Evolutionary conservation across 352 stramenopile genomes (phyloP), one percentile per base, ranked within the genome.

Genomic region (Phytopythium delawarense): DNA sequence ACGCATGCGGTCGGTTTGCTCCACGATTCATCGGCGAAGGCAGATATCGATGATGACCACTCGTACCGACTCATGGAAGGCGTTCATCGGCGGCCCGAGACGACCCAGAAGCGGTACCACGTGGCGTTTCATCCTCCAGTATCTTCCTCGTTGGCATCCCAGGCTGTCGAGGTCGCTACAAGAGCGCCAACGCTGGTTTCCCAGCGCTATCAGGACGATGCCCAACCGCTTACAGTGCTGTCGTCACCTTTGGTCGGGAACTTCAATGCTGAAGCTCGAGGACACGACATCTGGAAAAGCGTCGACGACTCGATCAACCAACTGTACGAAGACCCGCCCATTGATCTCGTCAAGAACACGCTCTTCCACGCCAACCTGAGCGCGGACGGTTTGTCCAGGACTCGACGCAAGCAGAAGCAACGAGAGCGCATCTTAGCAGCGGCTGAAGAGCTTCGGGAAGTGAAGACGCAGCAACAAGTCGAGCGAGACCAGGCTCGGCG

Each of bases 301-400:
- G 66, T 89, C 11, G 69, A 82, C 35, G 67, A 77, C 21, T 81
- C 74, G 1, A 88, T 88, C 20, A 73, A 89, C 21, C 67, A 81
- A 42, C 78, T 89, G 15, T 91, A 80, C 34, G 68, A 82, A 42
- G 76, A 89, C 35, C 69, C 74, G 9, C 75, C 75, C 2, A 78
- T 83, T 2, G 78, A 87, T 48, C 40, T 78, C 13, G 73, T 86
- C 20, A 76, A 85, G 42, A 45, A 78, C 7, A 67, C 78, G 25
- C 65, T 87, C 13, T 37, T 82, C 4, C 75, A 87, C 18, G 66
- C 48, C 54, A 59, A 28, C 11, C 21, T 49, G 23, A n/a, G 15
- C 23, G 23, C 12, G 2, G 12, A 23, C 21, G 35, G n/a, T 3
- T n/a, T 25, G 35, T 48, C 54, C 7, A 48, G 35, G 8, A 50